Conservation (phyloP, 2,329 filamentous ascomycete species). For the Fusarium sp. region DNA sequence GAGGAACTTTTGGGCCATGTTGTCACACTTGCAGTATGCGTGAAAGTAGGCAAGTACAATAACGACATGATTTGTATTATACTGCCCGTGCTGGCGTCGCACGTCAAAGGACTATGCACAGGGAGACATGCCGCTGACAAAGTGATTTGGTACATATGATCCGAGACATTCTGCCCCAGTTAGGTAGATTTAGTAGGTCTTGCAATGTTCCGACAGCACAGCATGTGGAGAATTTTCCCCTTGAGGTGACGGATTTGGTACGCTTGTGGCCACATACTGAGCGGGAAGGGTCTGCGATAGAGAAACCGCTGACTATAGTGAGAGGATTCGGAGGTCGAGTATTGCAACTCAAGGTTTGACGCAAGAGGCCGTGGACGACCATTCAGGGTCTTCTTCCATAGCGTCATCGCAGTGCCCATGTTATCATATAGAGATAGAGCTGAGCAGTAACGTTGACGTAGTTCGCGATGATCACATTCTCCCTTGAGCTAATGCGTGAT, state of each 20-base stretch:
- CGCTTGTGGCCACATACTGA: background rate
- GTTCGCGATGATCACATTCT: conserved; percentile 1
- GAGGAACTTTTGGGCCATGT: background rate
- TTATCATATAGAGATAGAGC: background rate
- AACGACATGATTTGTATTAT: background rate
- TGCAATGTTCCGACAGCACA: conserved; percentile 1
- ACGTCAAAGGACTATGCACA: too few species aligned
- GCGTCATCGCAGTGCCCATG: background rate
- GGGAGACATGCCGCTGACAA: conserved; percentile 2
- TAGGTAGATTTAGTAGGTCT: conserved; percentile 9
- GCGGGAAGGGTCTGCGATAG: too few species aligned
- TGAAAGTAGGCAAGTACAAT: background rate
- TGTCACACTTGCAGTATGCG: background rate
- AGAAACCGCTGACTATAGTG: too few species aligned
- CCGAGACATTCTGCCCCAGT: conserved; percentile 20
- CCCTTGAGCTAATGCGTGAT: background rate
- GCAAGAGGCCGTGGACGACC: background rate
- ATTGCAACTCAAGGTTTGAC: background rate
- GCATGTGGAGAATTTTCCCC: background rate
- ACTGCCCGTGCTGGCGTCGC: background rate
- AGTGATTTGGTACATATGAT: background rate
- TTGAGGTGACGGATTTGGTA: conserved; percentile 3
- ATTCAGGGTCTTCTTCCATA: background rate
- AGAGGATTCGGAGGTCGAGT: too few species aligned
- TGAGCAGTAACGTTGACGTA: background rate